Evolutionary conservation across 2,329 filamentous ascomycete species (phyloP).

Genomic region (Alternaria sp.): DNA sequence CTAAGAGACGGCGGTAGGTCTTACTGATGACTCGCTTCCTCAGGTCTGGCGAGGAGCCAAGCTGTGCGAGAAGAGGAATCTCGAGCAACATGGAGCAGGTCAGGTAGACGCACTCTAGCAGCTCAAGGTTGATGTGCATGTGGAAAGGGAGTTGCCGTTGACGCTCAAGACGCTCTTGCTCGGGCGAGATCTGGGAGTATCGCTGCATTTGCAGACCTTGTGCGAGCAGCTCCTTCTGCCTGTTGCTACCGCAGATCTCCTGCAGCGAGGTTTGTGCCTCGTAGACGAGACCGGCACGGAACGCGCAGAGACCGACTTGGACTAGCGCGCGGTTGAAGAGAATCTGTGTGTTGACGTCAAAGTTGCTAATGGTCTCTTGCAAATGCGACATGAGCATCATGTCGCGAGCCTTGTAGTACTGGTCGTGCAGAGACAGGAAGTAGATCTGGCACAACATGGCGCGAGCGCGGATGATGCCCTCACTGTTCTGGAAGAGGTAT

Average conservation of each 20-base stretch:
- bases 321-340: constrained; percentile 98
- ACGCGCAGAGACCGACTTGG: constrained; percentile 96
- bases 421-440: constrained; percentile 94
- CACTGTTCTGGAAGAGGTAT: constrained; percentile 92
- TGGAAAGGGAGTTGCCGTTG: constrained; percentile 98
- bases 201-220: constrained; percentile 99
- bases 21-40: constrained; percentile 99
- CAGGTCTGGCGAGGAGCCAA: constrained; percentile 93
- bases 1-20: constrained; percentile 98
- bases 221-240: constrained; percentile 96
- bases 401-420: constrained; percentile 97
- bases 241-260: constrained; percentile 95
- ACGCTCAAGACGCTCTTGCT: constrained; percentile 96
- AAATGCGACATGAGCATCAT: constrained; percentile 99
- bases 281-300: constrained; percentile 95
- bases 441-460: constrained; percentile 99
- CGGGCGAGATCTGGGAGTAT: constrained; percentile 93
- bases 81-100: constrained; percentile 99
- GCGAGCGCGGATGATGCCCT: constrained; percentile 92
- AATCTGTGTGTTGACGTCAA: constrained; percentile 96
- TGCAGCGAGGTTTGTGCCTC: constrained; percentile 97
- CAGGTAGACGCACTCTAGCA: constrained; percentile 97
- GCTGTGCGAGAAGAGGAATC: constrained; percentile 95
- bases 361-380: constrained; percentile 95
- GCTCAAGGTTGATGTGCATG: constrained; percentile 99